phyloP scores from a whole-genome alignment of 2,329 filamentous ascomycete genomes.

The Fusarium sp. region DNA sequence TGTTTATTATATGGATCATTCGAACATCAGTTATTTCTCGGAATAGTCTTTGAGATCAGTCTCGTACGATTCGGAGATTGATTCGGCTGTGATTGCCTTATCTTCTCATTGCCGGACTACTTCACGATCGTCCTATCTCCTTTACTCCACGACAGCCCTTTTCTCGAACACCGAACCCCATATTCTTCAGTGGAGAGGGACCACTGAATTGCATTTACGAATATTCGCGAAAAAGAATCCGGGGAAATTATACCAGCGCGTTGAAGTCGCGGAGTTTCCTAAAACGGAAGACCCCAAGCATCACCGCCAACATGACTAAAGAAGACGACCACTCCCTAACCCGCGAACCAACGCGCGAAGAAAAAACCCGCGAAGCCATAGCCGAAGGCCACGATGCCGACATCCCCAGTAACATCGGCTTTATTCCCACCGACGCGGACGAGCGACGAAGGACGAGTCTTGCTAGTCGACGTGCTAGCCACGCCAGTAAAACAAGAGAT shows the following conservation, averaged over 20 bases:
- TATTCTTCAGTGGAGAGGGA: conserved; percentile 2
- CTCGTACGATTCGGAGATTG: neutral
- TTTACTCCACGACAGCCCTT: neutral
- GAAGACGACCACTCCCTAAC: conserved; percentile 24
- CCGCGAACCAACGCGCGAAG: conserved; percentile 45
- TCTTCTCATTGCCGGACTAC: neutral
- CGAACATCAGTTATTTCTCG: no score
- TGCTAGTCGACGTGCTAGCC: conserved; percentile 37
- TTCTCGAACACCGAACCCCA: neutral
- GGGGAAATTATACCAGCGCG: neutral
- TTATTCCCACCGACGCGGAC: conserved; percentile 55
- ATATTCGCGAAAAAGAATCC: conserved; percentile 14
- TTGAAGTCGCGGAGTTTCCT: conserved; percentile 9
- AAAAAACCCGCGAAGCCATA: conserved; percentile 55
- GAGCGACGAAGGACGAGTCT: conserved; percentile 55
- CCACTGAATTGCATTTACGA: conserved; percentile 14
- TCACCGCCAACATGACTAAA: conserved; percentile 24
- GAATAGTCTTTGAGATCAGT: neutral
- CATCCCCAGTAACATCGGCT: conserved; percentile 61
- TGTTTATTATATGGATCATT: neutral
- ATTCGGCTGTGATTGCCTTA: neutral
- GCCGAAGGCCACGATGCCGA: conserved; percentile 63
- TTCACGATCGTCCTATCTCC: neutral
- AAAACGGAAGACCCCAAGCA: conserved; percentile 21
- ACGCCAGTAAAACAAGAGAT: neutral